Percentiles rank a stretch among this genome's conserved stretches.
Conservation (phyloP, 345 rosid genomes). For the Citrus mangshanensis region DNA sequence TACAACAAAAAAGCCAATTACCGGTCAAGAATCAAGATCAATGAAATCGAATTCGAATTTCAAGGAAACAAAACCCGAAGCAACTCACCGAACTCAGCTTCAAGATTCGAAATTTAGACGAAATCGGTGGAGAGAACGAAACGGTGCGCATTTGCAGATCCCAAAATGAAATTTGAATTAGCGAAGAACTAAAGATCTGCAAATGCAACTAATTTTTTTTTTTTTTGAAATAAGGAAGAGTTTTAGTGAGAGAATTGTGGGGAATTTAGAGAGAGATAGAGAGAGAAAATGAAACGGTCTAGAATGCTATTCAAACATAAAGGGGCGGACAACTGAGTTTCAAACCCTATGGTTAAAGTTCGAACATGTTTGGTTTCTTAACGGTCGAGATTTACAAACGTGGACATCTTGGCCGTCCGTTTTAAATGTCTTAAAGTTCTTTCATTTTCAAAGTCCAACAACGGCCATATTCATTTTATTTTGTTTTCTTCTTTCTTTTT, state of each 20-base stretch:
- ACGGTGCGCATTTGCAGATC: constrained; percentile 44
- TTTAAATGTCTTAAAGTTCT: constrained; percentile 7
- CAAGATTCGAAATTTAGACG: constrained; percentile 9
- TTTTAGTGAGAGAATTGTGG: neutral
- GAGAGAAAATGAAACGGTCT: constrained; percentile 42
- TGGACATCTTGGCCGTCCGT: constrained; percentile 34
- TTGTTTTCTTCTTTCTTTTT: neutral
- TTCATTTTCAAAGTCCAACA: constrained; percentile 36
- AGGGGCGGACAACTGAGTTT: constrained; percentile 55
- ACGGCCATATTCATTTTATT: constrained; percentile 38
- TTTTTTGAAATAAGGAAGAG: neutral
- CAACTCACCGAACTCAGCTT: constrained; percentile 42
- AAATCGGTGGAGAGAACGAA: constrained; percentile 10
- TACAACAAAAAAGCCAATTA: neutral
- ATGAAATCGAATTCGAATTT: constrained; percentile 9
- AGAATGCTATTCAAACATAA: constrained; percentile 49
- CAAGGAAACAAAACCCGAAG: neutral
- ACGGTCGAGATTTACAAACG: constrained; percentile 28
- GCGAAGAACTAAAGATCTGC: constrained; percentile 21
- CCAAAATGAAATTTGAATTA: constrained; percentile 6
- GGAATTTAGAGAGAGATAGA: neutral
- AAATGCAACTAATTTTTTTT: constrained; percentile 13
- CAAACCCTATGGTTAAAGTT: constrained; percentile 49
- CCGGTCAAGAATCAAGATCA: constrained; percentile 20
- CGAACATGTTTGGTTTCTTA: constrained; percentile 22